These are phyloP conservation scores for Ceratobasidium theobromae DNA, from an alignment of 1,284 basidiomycete species.

Conservation along the genomic window DNA sequence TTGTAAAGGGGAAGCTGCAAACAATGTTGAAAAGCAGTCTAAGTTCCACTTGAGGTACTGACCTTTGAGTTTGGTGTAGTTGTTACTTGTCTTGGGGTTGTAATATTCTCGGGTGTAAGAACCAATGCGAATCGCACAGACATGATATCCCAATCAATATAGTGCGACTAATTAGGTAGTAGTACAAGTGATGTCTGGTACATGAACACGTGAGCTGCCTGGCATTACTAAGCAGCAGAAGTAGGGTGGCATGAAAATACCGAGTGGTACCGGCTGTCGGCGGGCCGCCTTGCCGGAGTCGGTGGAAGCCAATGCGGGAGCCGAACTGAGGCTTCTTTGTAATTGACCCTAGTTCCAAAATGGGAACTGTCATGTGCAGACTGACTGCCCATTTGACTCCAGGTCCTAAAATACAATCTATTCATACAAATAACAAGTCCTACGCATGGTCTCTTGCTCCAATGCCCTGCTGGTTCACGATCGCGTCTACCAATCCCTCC, in stretches of 20 bases:
- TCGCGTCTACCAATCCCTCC: slow-evolving; percentile 12
- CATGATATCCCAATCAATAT: not conserved
- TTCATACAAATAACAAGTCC: too few relatives aligned
- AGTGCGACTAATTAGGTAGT: not conserved
- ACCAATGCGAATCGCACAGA: not conserved
- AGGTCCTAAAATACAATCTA: too few relatives aligned
- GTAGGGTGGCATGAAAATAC: not conserved
- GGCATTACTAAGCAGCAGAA: not conserved
- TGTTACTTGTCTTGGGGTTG: not conserved
- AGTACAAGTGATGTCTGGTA: not conserved
- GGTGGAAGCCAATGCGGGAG: not conserved
- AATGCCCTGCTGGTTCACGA: slow-evolving; percentile 20
- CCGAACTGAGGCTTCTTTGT: not conserved
- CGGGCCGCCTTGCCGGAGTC: not conserved
- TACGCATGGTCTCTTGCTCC: not conserved
- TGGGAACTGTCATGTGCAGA: not conserved
- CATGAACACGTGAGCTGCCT: not conserved
- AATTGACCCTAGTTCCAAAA: not conserved
- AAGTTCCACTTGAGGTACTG: not conserved
- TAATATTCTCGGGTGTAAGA: not conserved
- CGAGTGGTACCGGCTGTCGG: not conserved
- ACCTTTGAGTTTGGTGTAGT: not conserved
- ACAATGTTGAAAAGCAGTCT: not conserved
- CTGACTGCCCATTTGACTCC: not conserved
- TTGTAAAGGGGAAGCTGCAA: not conserved